These are phyloP conservation scores for Trichoderma sp. DNA, from an alignment of 2,329 filamentous ascomycete genomes.

Conservation along the genomic window DNA sequence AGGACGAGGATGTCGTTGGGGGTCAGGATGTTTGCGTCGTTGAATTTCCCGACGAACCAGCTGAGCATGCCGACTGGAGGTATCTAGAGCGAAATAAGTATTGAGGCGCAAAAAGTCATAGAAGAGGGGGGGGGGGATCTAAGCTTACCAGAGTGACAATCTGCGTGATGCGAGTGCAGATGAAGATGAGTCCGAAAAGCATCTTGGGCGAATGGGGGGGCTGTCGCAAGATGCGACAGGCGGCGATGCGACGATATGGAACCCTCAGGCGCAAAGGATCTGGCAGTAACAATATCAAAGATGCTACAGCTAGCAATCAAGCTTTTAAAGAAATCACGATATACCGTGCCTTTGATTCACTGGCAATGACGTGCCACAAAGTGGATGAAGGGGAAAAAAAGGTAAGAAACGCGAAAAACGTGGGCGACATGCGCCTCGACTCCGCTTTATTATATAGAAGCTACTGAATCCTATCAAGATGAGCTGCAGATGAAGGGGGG, in stretches of 20 bases:
- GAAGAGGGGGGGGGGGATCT: not conserved
- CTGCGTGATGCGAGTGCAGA: constrained; percentile 64
- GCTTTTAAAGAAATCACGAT: not conserved
- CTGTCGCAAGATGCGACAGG: constrained; percentile 11
- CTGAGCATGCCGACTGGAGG: constrained; percentile 68
- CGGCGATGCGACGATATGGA: not conserved
- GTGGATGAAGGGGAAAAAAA: not conserved
- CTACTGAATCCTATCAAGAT: not conserved
- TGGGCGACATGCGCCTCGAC: constrained; percentile 16
- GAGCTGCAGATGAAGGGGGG: not conserved
- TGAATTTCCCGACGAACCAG: constrained; percentile 67
- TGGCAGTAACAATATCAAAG: not conserved
- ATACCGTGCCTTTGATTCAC: not conserved
- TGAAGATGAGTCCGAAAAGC: constrained; percentile 66
- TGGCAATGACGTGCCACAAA: constrained; percentile 13
- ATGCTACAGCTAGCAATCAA: not conserved
- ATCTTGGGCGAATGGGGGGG: constrained; percentile 48
- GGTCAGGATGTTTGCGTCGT: constrained; percentile 59
- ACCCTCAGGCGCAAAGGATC: not conserved
- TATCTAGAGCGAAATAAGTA: constrained; percentile 50
- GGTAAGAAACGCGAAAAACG: not conserved
- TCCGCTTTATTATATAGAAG: constrained; percentile 7
- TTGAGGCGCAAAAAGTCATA: not conserved
- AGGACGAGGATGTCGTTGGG: constrained; percentile 66
- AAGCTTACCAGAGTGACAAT: constrained; percentile 65